These are phyloP conservation scores for Lyophyllum semitale DNA, from an alignment of 768 basidiomycete genomes.

Conservation along the genomic window DNA sequence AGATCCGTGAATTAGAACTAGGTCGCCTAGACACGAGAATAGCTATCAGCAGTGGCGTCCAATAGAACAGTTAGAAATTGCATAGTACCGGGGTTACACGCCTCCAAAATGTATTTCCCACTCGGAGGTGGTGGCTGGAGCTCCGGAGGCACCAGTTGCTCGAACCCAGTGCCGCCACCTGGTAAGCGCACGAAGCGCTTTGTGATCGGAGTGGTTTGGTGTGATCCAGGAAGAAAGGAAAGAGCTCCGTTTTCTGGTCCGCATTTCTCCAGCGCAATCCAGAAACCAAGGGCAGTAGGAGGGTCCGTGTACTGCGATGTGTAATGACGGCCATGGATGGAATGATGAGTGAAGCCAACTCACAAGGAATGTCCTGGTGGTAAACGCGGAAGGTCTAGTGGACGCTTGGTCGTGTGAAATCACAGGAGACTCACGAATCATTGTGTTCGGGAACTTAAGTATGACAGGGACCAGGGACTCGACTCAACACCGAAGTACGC, in stretches of 20 bases:
- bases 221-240: conserved; percentile 90
- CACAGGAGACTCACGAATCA: conserved; percentile 70
- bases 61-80: neutral
- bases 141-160: conserved; percentile 49
- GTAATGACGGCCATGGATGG: conserved; percentile 2
- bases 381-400: conserved; percentile 2
- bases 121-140: conserved; percentile 29
- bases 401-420: neutral
- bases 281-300: conserved; percentile 90
- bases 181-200: conserved; percentile 86
- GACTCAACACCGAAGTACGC: neutral
- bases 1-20: conserved; percentile 92
- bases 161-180: conserved; percentile 83
- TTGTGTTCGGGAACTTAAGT: conserved; percentile 89
- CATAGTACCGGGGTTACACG: conserved; percentile 68
- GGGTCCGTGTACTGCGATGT: conserved; percentile 81
- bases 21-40: conserved; percentile 55
- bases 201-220: conserved; percentile 69
- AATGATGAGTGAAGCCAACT: conserved; percentile 18
- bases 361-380: conserved; percentile 73
- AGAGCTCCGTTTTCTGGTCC: conserved; percentile 82
- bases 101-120: conserved; percentile 63
- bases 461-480: neutral
- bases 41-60: neutral
- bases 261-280: conserved; percentile 93